Conservation (phyloP, 2,329 filamentous ascomycete species). For the Sarocladium oryzae region DNA sequence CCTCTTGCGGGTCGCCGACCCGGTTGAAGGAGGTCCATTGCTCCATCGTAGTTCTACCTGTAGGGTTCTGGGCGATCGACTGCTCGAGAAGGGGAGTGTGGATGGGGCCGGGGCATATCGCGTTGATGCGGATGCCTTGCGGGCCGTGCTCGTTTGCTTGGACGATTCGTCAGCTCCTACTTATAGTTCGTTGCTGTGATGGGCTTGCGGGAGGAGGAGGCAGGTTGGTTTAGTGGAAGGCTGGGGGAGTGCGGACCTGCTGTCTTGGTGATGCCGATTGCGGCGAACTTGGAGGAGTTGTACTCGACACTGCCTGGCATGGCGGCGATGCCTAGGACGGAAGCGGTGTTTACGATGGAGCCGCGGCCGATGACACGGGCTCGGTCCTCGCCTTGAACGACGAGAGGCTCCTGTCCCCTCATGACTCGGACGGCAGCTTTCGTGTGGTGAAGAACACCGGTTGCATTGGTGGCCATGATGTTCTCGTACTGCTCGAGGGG, state of each 20-base stretch:
- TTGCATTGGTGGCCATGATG: constrained; percentile 46
- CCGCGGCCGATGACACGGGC: constrained; percentile 11
- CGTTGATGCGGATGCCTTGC: constrained; percentile 5
- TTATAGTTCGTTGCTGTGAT: too few relatives aligned
- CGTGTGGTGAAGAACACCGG: constrained; percentile 52
- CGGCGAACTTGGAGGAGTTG: constrained; percentile 40
- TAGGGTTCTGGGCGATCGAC: constrained; percentile 15
- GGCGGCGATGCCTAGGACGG: constrained; percentile 18
- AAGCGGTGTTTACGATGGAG: constrained; percentile 20
- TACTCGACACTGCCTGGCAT: not conserved
- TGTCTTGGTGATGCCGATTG: constrained; percentile 45
- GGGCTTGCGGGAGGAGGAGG: too few relatives aligned
- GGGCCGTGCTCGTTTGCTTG: constrained; percentile 36
- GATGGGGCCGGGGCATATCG: not conserved
- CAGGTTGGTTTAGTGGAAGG: too few relatives aligned
- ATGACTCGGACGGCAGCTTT: constrained; percentile 44
- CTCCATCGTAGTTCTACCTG: constrained; percentile 31
- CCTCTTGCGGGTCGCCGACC: constrained; percentile 15
- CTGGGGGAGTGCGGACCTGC: constrained; percentile 27
- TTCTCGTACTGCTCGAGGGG: constrained; percentile 38
- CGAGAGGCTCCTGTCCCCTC: constrained; percentile 36
- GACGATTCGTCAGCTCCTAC: too few relatives aligned
- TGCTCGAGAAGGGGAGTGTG: constrained; percentile 1
- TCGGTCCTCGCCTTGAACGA: not conserved
- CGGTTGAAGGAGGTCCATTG: constrained; percentile 19